Evolutionary conservation across 805 yeast species (phyloP), one percentile per base, ranked within the genome.

Genomic region (Ogataea ganodermae): DNA sequence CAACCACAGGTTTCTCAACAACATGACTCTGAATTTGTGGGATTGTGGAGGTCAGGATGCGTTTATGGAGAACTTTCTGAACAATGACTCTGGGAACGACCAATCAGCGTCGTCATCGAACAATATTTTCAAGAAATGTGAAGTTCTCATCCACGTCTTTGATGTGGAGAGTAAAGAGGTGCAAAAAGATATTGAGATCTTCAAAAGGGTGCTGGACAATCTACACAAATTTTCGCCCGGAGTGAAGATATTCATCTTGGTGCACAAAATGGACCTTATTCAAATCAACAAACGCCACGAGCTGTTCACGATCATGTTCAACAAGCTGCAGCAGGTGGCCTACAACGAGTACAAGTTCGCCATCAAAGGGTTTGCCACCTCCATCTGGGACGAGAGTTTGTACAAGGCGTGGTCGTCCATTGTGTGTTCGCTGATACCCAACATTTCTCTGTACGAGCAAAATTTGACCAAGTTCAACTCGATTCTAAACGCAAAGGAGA

Each of bases 1-100:
- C 2, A 96, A 92, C 68, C 70, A 94, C 46, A 73, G 98, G 42
- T 91, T 94, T 60, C 72, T 94, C 49, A 97, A 97, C 1, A 91
- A 92, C 64, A 89, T 94, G 95, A 90, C 97, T 1, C 73, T 94
- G 38, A 92, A 92, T 60, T 72, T 94, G 18, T 91, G 98, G 98
- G 99, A 94, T 67, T 94, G 99, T 69, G 99, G 98, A 60, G 96
- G 96, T 3, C 99, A 94, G 65, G 97, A 94, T 66, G 89, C 86
- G 2, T 94, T 91, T 57, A 91, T 94, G 89, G 97, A 92, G 61
- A 90, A 89, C 66, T 94, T 94, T 64, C 52, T 71, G 6, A 69
- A 63, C 49, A 61, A 58, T 28, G 80, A 91, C 3, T 84, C 88
- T 45, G 50, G 47, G 18, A 22, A 36, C 3, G 45, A 46, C 14